Base-by-base conservation (phyloP, 768 basidiomycete species). In the Lentinula detonsa region DNA sequence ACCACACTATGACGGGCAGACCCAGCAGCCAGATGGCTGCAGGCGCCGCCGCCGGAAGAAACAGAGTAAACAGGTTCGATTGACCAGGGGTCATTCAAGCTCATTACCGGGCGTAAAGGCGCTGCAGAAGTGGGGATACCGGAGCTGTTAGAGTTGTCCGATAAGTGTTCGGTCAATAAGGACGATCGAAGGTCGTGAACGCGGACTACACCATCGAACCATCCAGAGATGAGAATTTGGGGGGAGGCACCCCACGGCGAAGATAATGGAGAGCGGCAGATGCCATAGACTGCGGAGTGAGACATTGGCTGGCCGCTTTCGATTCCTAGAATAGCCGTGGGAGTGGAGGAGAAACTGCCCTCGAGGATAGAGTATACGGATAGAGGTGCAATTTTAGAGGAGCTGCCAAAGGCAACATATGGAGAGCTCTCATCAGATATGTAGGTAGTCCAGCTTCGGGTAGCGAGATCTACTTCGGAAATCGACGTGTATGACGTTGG, bases 171-270 rank as follows among this genome's bases (percentile, higher is more conserved):
- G 28, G 35, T 15, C 23, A 48, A 57, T 9, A 31, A 35, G 16
- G 75, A 75, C 16, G 82, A 76, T 28, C 91, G 89, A 43, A 93
- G 79, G 70, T 93, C 92, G 71, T 91, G 86, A 55, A 90, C 79
- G 40, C 83, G 80, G 37, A 91, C 87, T 52, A 78, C 70, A 10
- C 91, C 87, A 68, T 94, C 90, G 70, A 84, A 93, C 90, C 91
- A 93, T 1, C 90, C 92, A 1, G 89, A 87, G 40, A 91, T 78
- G 23, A 94, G 60, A 18, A 91, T 81, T 66, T 90, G 80, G 16
- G 88, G 84, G 3, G 89, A 88, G 1, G 81, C 73, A 3, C 91
- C 90, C 80, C 87, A 85, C 1, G 86, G 83, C 21, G 86, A 85
- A 31, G 82, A 77, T 0, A 78, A 76, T 0, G 89, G 86, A 6